phyloP scores from a whole-genome alignment of 129 eudicot species.

The Lactuca saligna region DNA sequence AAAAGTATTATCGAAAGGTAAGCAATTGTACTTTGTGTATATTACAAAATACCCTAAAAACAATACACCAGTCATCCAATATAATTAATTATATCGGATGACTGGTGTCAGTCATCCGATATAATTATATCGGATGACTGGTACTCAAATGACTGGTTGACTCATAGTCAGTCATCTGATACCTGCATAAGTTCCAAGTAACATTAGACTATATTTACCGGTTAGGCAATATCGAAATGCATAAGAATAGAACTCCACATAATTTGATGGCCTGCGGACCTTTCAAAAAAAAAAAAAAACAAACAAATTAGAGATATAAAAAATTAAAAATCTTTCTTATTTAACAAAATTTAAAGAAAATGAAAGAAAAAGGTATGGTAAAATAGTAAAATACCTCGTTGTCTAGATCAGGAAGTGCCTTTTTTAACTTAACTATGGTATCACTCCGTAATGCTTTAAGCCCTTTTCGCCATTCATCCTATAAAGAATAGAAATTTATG shows the following conservation, averaged over 20 bases:
- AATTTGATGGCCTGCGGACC: slow-evolving; percentile 88
- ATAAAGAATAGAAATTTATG: slow-evolving; percentile 13
- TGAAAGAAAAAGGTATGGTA: neutral
- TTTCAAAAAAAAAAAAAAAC: slow-evolving; percentile 28
- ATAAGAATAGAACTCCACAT: slow-evolving; percentile 69
- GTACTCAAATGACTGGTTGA: too few relatives aligned
- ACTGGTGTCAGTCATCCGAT: too few relatives aligned
- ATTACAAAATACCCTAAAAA: too few relatives aligned
- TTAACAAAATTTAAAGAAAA: neutral
- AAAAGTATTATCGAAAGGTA: too few relatives aligned
- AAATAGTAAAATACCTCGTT: slow-evolving; percentile 55
- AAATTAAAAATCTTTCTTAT: neutral
- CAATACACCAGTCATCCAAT: too few relatives aligned
- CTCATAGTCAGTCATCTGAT: too few relatives aligned
- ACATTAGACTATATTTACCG: slow-evolving; percentile 41
- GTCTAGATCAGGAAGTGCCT: slow-evolving; percentile 79
- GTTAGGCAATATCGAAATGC: slow-evolving; percentile 88
- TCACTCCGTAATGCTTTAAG: slow-evolving; percentile 88
- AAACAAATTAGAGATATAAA: slow-evolving; percentile 6
- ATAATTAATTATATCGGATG: too few relatives aligned
- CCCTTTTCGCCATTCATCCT: slow-evolving; percentile 98
- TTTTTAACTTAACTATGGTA: slow-evolving; percentile 63
- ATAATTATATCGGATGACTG: too few relatives aligned
- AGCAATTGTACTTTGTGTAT: too few relatives aligned
- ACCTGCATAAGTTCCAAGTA: neutral